A percentile compares a stretch with the other conserved stretches of the same genome.
phyloP scores from a whole-genome alignment of 2,329 filamentous ascomycete genomes.

The Nigrograna mackinnonii region DNA sequence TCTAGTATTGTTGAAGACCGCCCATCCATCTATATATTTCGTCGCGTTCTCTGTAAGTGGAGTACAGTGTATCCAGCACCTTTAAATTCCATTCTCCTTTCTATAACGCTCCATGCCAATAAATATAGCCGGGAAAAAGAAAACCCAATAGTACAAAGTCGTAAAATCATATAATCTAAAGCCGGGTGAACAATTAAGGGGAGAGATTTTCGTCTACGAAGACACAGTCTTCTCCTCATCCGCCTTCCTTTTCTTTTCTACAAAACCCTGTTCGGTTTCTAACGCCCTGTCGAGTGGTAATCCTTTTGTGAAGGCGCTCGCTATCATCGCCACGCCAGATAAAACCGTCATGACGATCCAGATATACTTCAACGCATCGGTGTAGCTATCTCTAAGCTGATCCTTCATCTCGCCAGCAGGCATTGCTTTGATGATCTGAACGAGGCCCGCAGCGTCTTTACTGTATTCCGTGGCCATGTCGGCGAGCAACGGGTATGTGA shows the following conservation, averaged over 20 bases:
- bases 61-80: no score
- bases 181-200: neutral
- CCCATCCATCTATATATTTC: no score
- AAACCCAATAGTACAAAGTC: no score
- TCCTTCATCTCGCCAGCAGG: conserved; percentile 50
- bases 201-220: neutral
- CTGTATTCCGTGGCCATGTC: conserved; percentile 54
- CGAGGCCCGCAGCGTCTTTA: conserved; percentile 61
- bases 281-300: conserved; percentile 50
- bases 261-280: conserved; percentile 54
- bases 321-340: conserved; percentile 53
- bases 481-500: conserved; percentile 53
- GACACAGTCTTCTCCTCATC: conserved; percentile 28
- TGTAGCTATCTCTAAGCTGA: conserved; percentile 51
- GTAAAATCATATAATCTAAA: no score
- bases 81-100: no score
- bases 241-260: conserved; percentile 36
- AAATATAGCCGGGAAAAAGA: no score
- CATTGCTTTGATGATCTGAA: conserved; percentile 62
- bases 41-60: no score
- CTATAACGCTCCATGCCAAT: no score
- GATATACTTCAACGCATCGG: conserved; percentile 57
- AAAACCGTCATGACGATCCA: conserved; percentile 61
- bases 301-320: conserved; percentile 57
- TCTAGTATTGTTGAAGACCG: no score